These are phyloP conservation scores for Eucalyptus guilfoylei DNA, from an alignment of 345 rosid species.

Conservation along the genomic window DNA sequence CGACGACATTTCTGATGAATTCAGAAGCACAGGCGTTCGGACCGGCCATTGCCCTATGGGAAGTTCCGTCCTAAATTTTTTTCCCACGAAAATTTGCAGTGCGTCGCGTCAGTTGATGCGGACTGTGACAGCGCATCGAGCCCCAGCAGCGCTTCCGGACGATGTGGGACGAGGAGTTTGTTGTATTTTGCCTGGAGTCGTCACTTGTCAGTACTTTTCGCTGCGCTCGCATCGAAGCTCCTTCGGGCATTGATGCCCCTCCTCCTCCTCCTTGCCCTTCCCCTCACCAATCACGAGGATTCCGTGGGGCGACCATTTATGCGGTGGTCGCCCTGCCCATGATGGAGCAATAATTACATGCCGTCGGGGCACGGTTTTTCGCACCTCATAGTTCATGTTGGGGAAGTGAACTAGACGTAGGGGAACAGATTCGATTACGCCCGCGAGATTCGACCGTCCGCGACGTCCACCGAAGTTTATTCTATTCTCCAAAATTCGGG, in stretches of 20 bases:
- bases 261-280: background rate
- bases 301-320: background rate
- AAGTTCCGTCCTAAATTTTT: background rate
- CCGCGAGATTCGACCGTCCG: background rate
- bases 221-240: background rate
- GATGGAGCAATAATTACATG: background rate
- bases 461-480: too few relatives aligned
- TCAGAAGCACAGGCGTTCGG: background rate
- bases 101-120: background rate
- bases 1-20: background rate
- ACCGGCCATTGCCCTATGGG: background rate
- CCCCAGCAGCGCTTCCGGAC: background rate
- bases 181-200: background rate
- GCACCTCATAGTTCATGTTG: background rate
- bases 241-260: background rate
- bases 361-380: background rate
- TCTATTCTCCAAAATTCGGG: background rate
- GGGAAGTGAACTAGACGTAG: background rate
- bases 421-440: background rate
- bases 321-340: background rate
- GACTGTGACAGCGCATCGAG: background rate
- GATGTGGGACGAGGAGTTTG: background rate
- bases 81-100: background rate
- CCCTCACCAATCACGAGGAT: background rate
- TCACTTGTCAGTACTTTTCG: background rate